Evolutionary conservation across 176 grass and related monocot genomes (phyloP).

Genomic region (Olyra latifolia): DNA sequence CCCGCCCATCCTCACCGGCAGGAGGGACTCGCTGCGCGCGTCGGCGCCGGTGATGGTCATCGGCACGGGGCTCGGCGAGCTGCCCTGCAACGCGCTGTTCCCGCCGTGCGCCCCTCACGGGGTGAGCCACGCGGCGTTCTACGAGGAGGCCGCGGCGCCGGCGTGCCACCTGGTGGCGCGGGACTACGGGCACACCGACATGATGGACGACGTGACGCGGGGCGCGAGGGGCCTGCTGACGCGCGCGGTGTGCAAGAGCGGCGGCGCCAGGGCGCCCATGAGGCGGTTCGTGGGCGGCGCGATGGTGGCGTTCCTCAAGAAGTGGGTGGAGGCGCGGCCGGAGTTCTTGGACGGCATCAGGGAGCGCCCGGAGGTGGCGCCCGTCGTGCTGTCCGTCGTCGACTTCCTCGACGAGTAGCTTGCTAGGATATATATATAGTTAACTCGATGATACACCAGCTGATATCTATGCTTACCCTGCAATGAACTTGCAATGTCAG

Average conservation of each 20-base stretch:
- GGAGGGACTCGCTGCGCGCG: slow-evolving; percentile 22
- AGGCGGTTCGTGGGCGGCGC: slow-evolving; percentile 69
- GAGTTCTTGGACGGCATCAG: slow-evolving; percentile 42
- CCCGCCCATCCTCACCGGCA: slow-evolving; percentile 60
- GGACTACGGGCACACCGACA: slow-evolving; percentile 82
- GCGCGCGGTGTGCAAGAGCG: slow-evolving; percentile 57
- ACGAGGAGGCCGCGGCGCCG: slow-evolving; percentile 47
- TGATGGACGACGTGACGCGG: slow-evolving; percentile 81
- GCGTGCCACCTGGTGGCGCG: slow-evolving; percentile 65
- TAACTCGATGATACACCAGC: no score
- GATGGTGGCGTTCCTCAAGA: slow-evolving; percentile 69
- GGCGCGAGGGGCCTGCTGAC: slow-evolving; percentile 57
- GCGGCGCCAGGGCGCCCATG: slow-evolving; percentile 66
- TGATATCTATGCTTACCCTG: no score
- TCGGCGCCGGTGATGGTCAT: slow-evolving; percentile 60
- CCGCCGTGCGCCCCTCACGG: slow-evolving; percentile 64
- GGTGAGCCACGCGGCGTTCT: slow-evolving; percentile 71
- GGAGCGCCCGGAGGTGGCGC: slow-evolving; percentile 36
- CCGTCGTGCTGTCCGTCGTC: slow-evolving; percentile 56
- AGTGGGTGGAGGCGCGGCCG: slow-evolving; percentile 34
- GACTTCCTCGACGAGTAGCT: slow-evolving; percentile 31
- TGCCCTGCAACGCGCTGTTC: slow-evolving; percentile 40
- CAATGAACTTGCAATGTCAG: no score
- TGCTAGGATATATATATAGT: not conserved
- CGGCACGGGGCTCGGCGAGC: slow-evolving; percentile 72